phyloP scores from a whole-genome alignment of 1,139 yeast species.

The Yamadazyma membranifaciens region DNA sequence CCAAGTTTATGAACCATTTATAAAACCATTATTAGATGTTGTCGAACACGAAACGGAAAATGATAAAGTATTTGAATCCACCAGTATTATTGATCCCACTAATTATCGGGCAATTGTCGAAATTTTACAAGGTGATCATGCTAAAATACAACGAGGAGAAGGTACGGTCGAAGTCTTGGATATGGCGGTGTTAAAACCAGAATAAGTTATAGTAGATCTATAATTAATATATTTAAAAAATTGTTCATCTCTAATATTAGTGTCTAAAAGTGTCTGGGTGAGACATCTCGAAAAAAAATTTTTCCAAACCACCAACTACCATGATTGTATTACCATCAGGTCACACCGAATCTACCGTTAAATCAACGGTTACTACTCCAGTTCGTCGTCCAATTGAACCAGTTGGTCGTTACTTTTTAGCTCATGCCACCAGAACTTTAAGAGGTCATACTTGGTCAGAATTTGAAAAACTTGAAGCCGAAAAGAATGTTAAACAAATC shows the following conservation, averaged over 20 bases:
- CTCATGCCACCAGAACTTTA: conserved; percentile 94
- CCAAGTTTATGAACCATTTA: conserved; percentile 42
- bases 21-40: conserved; percentile 51
- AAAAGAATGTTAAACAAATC: conserved; percentile 72
- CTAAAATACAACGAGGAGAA: conserved; percentile 50
- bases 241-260: too few species aligned
- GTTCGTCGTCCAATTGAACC: conserved; percentile 91
- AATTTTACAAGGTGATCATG: conserved; percentile 51
- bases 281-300: conserved; percentile 9
- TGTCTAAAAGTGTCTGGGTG: background rate
- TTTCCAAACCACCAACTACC: conserved; percentile 2
- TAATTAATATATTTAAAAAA: too few species aligned
- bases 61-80: conserved; percentile 53
- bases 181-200: conserved; percentile 78
- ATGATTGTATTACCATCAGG: conserved; percentile 45
- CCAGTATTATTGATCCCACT: conserved; percentile 86
- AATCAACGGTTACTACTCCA: conserved; percentile 58
- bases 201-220: background rate
- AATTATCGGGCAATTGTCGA: conserved; percentile 71
- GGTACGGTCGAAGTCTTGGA: conserved; percentile 84
- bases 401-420: conserved; percentile 92
- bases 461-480: conserved; percentile 91
- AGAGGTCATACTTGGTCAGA: conserved; percentile 99
- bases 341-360: conserved; percentile 52
- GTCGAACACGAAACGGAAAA: conserved; percentile 52